Percentiles rank a stretch among this genome's conserved stretches.
Conservation (phyloP, 495 filamentous ascomycete species). For the Penicillium manginii region DNA sequence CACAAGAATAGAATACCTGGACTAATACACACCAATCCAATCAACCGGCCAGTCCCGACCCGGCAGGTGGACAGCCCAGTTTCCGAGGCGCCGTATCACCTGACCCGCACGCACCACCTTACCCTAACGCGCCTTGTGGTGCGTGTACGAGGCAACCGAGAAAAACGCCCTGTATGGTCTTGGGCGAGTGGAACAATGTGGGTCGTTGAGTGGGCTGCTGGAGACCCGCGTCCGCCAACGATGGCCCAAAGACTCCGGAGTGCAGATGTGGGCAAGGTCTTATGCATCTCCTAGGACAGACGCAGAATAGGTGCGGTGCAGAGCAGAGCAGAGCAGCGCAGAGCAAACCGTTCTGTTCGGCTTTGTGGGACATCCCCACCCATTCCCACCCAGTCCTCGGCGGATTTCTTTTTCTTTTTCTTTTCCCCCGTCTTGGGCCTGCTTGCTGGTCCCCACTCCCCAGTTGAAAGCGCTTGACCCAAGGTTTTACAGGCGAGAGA, state of each 20-base stretch:
- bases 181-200: conserved; percentile 1
- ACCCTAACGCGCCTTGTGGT: too few relatives aligned
- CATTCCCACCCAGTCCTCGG: neutral
- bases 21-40: too few relatives aligned
- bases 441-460: neutral
- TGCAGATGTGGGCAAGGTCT: conserved; percentile 20
- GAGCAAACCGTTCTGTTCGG: conserved; percentile 20
- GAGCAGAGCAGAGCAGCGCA: too few relatives aligned
- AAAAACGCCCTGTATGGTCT: conserved; percentile 5
- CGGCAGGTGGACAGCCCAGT: too few relatives aligned
- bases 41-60: too few relatives aligned
- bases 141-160: conserved; percentile 13
- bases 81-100: neutral
- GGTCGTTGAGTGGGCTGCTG: conserved; percentile 5
- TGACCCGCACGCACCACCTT: neutral
- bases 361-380: conserved; percentile 6
- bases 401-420: neutral
- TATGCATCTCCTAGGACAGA: conserved; percentile 14
- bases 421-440: neutral
- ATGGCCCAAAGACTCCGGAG: conserved; percentile 14
- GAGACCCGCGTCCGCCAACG: conserved; percentile 15
- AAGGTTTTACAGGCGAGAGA: too few relatives aligned
- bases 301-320: neutral
- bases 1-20: too few relatives aligned
- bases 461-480: neutral